Conservation (phyloP, 805 yeast genomes). For the Wickerhamiella galacta region DNA sequence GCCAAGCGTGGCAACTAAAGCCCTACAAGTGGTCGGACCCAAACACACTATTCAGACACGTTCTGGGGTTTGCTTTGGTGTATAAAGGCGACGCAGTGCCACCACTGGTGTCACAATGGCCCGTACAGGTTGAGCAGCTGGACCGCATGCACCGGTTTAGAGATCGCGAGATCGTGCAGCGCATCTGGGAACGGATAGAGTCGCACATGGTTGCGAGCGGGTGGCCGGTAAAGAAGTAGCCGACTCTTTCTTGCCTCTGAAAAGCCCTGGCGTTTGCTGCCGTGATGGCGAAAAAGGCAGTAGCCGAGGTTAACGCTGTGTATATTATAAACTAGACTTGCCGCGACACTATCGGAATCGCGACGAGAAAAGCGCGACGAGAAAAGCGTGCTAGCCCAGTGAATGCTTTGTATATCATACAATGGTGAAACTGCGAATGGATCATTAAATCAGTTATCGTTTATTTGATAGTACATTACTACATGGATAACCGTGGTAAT, state of each 20-base stretch:
- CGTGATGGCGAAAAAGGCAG: conserved; percentile 1
- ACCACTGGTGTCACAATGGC: conserved; percentile 65
- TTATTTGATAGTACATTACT: conserved; percentile 32
- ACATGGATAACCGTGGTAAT: conserved; percentile 34
- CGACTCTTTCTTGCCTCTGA: too few relatives aligned
- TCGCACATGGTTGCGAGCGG: conserved; percentile 56
- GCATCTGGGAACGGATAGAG: conserved; percentile 74
- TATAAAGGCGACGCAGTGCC: conserved; percentile 73
- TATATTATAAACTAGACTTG: too few relatives aligned
- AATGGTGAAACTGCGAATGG: conserved; percentile 37
- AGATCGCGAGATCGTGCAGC: conserved; percentile 73
- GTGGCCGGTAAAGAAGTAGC: conserved; percentile 19
- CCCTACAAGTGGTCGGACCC: conserved; percentile 75
- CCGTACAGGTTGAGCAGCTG: conserved; percentile 57
- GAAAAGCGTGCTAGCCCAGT: too few relatives aligned
- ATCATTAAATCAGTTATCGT: conserved; percentile 35
- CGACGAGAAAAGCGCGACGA: too few relatives aligned
- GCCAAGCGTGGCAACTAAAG: conserved; percentile 94
- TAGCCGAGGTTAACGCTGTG: too few relatives aligned
- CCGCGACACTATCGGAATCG: too few relatives aligned
- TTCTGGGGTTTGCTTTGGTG: conserved; percentile 64
- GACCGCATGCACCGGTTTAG: conserved; percentile 75
- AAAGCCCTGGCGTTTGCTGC: background rate
- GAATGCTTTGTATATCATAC: too few relatives aligned
- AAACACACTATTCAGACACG: conserved; percentile 58